Percentiles rank a stretch among this genome's conserved stretches.
Conservation (phyloP, 2,329 filamentous ascomycete genomes). For the Mycosphaerella sp. region DNA sequence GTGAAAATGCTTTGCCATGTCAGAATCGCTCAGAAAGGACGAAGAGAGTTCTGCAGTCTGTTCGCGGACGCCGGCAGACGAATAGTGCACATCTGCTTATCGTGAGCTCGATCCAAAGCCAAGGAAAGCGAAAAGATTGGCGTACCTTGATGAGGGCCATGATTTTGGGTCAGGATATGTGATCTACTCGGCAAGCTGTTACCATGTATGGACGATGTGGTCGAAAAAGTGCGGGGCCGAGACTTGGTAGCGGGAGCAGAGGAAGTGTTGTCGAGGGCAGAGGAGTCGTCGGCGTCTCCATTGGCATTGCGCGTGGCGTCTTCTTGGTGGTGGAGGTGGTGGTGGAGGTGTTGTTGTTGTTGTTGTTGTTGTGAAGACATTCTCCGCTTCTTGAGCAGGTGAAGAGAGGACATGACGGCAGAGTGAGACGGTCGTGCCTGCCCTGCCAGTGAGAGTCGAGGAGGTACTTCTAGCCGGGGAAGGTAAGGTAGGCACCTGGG, state of each 20-base stretch:
- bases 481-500: too few relatives aligned
- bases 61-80: constrained; percentile 35
- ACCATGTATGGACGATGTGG: constrained; percentile 9
- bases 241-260: neutral
- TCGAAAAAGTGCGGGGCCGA: constrained; percentile 13
- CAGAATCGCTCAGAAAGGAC: constrained; percentile 34
- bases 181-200: constrained; percentile 31
- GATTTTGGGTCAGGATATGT: constrained; percentile 32
- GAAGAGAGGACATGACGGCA: constrained; percentile 18
- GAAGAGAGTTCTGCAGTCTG: constrained; percentile 36
- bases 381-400: constrained; percentile 21
- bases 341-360: too few relatives aligned
- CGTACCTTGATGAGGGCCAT: constrained; percentile 16
- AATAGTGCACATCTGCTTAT: constrained; percentile 40
- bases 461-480: too few relatives aligned
- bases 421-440: neutral
- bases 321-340: neutral
- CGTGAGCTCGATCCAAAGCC: neutral
- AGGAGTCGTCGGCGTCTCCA: constrained; percentile 2
- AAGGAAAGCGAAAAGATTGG: constrained; percentile 10
- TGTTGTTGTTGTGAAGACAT: constrained; percentile 16
- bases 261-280: constrained; percentile 2
- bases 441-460: too few relatives aligned
- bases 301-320: neutral
- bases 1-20: constrained; percentile 23